Evolutionary conservation across 257 asterid genomes (phyloP).

Genomic region (Solanum chmielewskii): DNA sequence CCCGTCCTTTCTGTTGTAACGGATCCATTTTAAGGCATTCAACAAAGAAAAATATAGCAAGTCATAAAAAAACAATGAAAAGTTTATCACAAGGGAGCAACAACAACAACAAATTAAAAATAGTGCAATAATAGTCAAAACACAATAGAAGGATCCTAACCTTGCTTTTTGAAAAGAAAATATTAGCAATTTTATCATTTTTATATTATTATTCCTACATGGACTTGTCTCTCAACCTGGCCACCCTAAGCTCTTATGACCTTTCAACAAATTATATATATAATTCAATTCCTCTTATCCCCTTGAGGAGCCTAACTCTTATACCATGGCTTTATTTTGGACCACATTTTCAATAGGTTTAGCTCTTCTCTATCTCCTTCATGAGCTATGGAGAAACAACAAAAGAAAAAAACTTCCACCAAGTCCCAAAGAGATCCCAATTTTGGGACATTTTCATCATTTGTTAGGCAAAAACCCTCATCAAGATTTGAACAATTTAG

Average conservation of each 20-base stretch:
- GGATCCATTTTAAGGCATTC: too few species aligned
- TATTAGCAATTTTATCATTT: not conserved
- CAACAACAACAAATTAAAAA: not conserved
- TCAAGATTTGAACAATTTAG: constrained; percentile 1
- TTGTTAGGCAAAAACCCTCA: constrained; percentile 9
- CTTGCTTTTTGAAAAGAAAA: not conserved
- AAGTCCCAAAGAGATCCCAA: constrained; percentile 3
- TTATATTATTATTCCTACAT: not conserved
- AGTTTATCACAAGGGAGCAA: too few species aligned
- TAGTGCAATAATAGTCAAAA: not conserved
- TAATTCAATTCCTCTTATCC: not conserved
- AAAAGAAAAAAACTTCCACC: not conserved
- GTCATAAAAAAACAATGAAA: too few species aligned
- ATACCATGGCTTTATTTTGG: not conserved
- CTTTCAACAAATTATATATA: not conserved
- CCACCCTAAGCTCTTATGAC: not conserved
- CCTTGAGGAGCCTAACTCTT: not conserved
- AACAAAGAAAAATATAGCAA: too few species aligned
- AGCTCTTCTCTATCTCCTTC: not conserved
- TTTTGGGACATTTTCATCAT: constrained; percentile 8
- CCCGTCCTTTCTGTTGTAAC: too few species aligned
- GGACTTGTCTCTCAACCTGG: not conserved
- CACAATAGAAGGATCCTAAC: not conserved
- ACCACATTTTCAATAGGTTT: not conserved
- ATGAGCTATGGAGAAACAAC: not conserved